Conservation (phyloP, 2,329 filamentous ascomycete genomes). For the Colletotrichum lupini region DNA sequence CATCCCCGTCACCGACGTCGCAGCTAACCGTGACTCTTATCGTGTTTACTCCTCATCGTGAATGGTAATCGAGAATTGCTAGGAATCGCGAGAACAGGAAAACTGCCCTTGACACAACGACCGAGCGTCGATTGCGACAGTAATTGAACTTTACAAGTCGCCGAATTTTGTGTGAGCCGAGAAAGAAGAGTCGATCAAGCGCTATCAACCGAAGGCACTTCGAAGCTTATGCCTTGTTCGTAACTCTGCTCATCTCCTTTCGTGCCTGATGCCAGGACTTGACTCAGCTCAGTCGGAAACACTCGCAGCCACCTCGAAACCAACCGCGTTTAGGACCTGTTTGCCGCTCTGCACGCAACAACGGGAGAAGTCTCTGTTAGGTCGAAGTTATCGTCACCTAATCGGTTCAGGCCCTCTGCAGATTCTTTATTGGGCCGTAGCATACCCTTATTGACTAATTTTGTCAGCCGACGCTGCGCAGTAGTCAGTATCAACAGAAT, state of each 20-base stretch:
- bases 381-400: too few species aligned
- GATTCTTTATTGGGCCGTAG: too few species aligned
- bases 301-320: background rate
- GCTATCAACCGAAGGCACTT: background rate
- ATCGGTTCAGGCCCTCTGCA: too few species aligned
- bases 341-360: too few species aligned
- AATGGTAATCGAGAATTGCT: background rate
- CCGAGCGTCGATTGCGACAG: background rate
- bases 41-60: background rate
- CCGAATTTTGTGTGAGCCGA: background rate
- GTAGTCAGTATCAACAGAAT: too few species aligned
- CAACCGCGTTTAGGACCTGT: background rate
- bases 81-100: background rate
- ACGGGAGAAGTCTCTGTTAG: too few species aligned
- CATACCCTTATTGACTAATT: too few species aligned
- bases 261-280: constrained; percentile 1
- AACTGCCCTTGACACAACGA: background rate
- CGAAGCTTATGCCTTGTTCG: background rate
- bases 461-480: too few species aligned
- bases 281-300: background rate
- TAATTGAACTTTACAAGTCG: background rate
- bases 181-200: background rate
- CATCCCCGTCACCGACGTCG: background rate
- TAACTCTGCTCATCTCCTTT: background rate
- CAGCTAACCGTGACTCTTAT: background rate